Percentiles rank a stretch among this genome's conserved stretches.
These are phyloP conservation scores for Penicillium aurantiogriseum DNA, from an alignment of 2,329 filamentous ascomycete species.

Conservation along the genomic window DNA sequence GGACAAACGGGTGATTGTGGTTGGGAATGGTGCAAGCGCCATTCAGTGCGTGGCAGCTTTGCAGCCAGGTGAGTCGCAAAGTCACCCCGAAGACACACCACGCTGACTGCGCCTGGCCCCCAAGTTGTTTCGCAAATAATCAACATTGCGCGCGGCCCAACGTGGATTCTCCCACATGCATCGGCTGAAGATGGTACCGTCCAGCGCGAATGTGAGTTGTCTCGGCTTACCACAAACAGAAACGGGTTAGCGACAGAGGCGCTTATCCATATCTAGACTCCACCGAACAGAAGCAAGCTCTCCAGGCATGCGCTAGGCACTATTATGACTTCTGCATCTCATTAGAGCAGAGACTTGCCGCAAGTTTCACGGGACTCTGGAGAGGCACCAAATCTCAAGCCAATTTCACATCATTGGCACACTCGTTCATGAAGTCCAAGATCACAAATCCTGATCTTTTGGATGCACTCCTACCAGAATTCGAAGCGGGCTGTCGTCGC, in stretches of 20 bases:
- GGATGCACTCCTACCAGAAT: slow-evolving; percentile 1
- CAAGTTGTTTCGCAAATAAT: slow-evolving; percentile 1
- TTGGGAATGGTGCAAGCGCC: slow-evolving; percentile 10
- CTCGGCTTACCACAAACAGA: neutral
- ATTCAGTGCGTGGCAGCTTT: slow-evolving; percentile 8
- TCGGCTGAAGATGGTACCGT: slow-evolving; percentile 1
- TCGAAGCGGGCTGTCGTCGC: slow-evolving; percentile 12
- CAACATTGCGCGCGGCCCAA: slow-evolving; percentile 7
- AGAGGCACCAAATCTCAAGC: slow-evolving; percentile 6
- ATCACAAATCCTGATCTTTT: slow-evolving; percentile 1
- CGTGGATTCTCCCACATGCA: slow-evolving; percentile 9
- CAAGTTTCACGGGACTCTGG: slow-evolving; percentile 7
- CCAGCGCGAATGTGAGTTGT: slow-evolving; percentile 9
- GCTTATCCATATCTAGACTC: slow-evolving; percentile 1
- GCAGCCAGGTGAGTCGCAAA: slow-evolving; percentile 4
- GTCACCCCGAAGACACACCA: neutral
- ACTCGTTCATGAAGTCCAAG: slow-evolving; percentile 9
- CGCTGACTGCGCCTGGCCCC: neutral
- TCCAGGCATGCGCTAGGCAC: neutral
- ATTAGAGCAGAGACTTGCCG: slow-evolving; percentile 2
- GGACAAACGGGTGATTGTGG: slow-evolving; percentile 5
- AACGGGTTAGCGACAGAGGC: neutral
- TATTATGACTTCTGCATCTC: slow-evolving; percentile 6
- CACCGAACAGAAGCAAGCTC: neutral
- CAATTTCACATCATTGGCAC: slow-evolving; percentile 2